Conservation (phyloP, 495 filamentous ascomycete species). For the Penicillium psychrofluorescens region DNA sequence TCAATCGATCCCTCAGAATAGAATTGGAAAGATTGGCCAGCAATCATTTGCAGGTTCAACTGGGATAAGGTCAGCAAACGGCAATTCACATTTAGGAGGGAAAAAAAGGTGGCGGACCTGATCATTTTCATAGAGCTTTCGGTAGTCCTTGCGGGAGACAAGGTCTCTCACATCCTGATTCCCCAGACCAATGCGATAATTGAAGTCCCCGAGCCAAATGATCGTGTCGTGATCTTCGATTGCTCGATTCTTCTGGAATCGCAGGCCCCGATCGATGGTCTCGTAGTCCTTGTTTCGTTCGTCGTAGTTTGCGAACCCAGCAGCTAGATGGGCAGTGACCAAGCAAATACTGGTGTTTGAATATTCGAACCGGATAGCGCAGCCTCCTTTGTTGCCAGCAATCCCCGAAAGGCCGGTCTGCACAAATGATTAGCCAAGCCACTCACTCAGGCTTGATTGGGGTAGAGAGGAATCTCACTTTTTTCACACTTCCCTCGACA, state of each 20-base stretch:
- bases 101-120: slow-evolving; percentile 47
- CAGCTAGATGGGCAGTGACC: slow-evolving; percentile 93
- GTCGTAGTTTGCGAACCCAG: slow-evolving; percentile 95
- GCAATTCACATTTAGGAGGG: not conserved
- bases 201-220: slow-evolving; percentile 99
- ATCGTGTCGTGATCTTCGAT: slow-evolving; percentile 91
- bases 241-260: slow-evolving; percentile 81
- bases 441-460: not conserved
- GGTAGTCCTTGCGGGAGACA: slow-evolving; percentile 60
- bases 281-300: slow-evolving; percentile 89
- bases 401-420: slow-evolving; percentile 93
- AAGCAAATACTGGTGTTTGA: slow-evolving; percentile 92
- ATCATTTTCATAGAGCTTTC: slow-evolving; percentile 84
- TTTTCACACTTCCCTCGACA: slow-evolving; percentile 92
- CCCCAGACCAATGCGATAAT: slow-evolving; percentile 87
- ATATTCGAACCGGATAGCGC: slow-evolving; percentile 93
- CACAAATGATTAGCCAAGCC: not conserved
- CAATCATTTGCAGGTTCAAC: slow-evolving; percentile 95
- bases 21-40: slow-evolving; percentile 78
- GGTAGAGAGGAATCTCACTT: slow-evolving; percentile 34
- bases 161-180: slow-evolving; percentile 73
- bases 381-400: slow-evolving; percentile 96
- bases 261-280: slow-evolving; percentile 78
- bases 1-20: slow-evolving; percentile 81
- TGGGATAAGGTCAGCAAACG: slow-evolving; percentile 20